phyloP scores from a whole-genome alignment of 1,284 basidiomycete species.

The Cryptococcus jaspeensis region DNA sequence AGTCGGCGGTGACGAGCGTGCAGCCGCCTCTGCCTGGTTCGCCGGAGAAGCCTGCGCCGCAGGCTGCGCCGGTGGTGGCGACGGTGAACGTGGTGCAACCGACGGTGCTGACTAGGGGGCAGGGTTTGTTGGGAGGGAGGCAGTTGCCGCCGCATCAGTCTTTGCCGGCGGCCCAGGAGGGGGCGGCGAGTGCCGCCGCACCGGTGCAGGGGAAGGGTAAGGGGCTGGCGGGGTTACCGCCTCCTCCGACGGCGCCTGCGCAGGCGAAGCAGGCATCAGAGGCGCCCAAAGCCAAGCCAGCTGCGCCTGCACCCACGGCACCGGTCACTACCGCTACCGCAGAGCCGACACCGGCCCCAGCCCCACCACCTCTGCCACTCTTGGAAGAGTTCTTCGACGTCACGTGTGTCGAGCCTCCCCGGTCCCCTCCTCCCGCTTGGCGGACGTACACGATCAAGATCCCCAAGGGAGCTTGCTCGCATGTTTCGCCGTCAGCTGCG shows the following conservation, averaged over 20 bases:
- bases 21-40: too few relatives aligned
- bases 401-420: conserved; percentile 40
- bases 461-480: conserved; percentile 52
- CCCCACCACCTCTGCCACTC: background rate
- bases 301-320: background rate
- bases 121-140: background rate
- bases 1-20: conserved; percentile 23
- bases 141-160: background rate
- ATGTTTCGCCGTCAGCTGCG: too few relatives aligned
- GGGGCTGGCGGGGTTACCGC: background rate
- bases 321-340: background rate
- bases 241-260: background rate
- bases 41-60: conserved; percentile 46
- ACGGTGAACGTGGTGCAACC: conserved; percentile 16
- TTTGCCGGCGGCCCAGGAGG: too few relatives aligned
- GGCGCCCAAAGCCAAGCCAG: background rate
- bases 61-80: conserved; percentile 56
- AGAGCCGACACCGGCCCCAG: background rate
- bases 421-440: conserved; percentile 56
- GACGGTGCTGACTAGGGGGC: background rate
- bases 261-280: background rate
- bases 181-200: too few relatives aligned
- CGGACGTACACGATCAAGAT: conserved; percentile 60
- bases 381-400: conserved; percentile 38
- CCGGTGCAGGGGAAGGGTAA: background rate